Evolutionary conservation across 2,329 filamentous ascomycete species (phyloP), one percentile per base, ranked within the genome.

Genomic region (Volutella citrinella): DNA sequence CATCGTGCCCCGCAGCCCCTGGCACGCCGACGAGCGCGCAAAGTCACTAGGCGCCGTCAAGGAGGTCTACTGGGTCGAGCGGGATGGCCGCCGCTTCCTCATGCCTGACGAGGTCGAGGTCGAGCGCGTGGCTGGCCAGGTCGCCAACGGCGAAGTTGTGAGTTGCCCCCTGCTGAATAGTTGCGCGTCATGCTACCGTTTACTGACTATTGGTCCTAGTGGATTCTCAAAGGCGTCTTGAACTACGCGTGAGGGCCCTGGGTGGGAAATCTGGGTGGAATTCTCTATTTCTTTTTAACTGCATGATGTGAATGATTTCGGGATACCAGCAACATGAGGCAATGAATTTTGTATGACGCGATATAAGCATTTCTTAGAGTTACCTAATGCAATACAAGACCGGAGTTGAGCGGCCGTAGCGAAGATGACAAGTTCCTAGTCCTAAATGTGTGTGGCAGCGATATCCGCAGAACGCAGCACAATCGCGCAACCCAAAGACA

Each of bases 131-230:
- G 83, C 82, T 3, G 83, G 82, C 47, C 76, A 79, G 40, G 90
- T 94, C 13, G 76, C 79, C 5, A 98, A 97, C 57, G 93, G 93
- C 5, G 86, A 97, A 63, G 74, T 97, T 48, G 72, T 74, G 57
- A 55, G 72, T 64, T 7, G 6, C 16, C 14, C 18, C 5, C 11
- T 7, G n/a, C n/a, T n/a, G n/a, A n/a, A n/a, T 31, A 15, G 17
- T 13, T 5, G 5, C 22, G 14, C 9, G 22, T 20, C 10, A 20
- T 34, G 18, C 36, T 44, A 30, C 21, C 12, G 12, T 17, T 30
- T 30, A n/a, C 27, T 26, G 24, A 40, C 28, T 13, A 9, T 6
- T 16, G 9, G 3, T 10, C 16, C 12, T 30, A 74, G 48, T 94
- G 87, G 87, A 74, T 90, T 22, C 55, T 78, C n/a, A 74, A 72